phyloP scores from a whole-genome alignment of 1,284 basidiomycete genomes.

The Pholiota adiposa region DNA sequence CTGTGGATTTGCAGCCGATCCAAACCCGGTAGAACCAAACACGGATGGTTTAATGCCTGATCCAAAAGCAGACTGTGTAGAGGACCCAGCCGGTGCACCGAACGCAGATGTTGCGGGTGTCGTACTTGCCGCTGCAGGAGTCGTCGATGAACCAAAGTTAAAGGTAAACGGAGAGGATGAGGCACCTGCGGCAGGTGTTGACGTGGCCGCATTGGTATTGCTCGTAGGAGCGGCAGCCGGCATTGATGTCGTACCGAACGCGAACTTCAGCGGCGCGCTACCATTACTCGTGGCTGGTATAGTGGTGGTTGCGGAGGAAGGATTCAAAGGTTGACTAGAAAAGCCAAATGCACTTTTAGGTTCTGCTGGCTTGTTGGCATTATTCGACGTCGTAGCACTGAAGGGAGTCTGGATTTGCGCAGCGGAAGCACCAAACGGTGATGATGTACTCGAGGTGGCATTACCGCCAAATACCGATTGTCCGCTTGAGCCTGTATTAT shows the following conservation, averaged over 20 bases:
- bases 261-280: neutral
- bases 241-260: neutral
- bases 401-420: neutral
- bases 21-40: conserved; percentile 14
- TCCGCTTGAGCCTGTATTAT: neutral
- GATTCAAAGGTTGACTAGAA: neutral
- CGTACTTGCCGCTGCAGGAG: conserved; percentile 7
- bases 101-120: conserved; percentile 24
- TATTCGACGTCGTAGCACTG: neutral
- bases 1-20: conserved; percentile 5
- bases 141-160: conserved; percentile 19
- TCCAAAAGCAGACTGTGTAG: conserved; percentile 13
- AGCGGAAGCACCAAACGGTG: neutral
- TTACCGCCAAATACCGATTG: conserved; percentile 9
- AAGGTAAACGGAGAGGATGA: conserved; percentile 22
- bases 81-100: conserved; percentile 13
- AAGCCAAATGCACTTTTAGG: neutral
- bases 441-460: neutral
- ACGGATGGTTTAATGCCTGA: conserved; percentile 1
- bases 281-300: neutral
- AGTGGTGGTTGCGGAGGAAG: neutral
- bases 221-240: conserved; percentile 16
- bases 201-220: conserved; percentile 13
- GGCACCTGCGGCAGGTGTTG: conserved; percentile 6
- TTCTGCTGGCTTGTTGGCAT: neutral